Percentiles rank a stretch among this genome's conserved stretches.
phyloP scores from a whole-genome alignment of 345 rosid genomes.

The Noccaea caerulescens region DNA sequence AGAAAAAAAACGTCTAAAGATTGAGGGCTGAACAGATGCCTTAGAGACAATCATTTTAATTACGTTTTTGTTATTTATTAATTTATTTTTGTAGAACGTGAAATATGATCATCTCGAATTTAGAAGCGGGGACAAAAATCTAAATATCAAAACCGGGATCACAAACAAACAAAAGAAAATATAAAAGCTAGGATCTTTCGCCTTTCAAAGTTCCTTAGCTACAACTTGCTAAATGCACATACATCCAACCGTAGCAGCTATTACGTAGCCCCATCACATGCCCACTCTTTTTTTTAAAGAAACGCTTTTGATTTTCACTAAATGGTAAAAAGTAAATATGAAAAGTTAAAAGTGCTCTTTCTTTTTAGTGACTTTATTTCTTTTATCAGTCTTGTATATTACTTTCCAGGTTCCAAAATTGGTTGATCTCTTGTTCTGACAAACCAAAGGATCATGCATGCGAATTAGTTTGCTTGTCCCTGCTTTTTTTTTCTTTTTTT shows the following conservation, averaged over 20 bases:
- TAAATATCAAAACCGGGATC: conserved; percentile 17
- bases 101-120: not conserved
- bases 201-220: conserved; percentile 27
- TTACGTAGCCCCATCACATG: conserved; percentile 28
- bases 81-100: not conserved
- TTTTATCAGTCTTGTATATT: not conserved
- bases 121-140: not conserved
- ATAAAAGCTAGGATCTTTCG: conserved; percentile 7
- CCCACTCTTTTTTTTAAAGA: not conserved
- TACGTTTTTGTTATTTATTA: not conserved
- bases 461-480: not conserved
- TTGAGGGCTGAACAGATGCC: not conserved
- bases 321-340: not conserved
- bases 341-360: not conserved
- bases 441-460: not conserved
- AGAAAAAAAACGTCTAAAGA: not conserved
- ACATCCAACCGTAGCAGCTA: conserved; percentile 34
- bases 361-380: not conserved
- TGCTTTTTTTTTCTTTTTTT: too few relatives aligned
- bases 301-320: not conserved
- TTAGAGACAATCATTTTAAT: not conserved
- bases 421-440: not conserved
- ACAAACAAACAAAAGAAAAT: conserved; percentile 24
- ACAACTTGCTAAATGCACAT: conserved; percentile 33
- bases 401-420: not conserved